Evolutionary conservation across 2,329 filamentous ascomycete species (phyloP), one percentile per base, ranked within the genome.

Genomic region (Ascomycota sp.): DNA sequence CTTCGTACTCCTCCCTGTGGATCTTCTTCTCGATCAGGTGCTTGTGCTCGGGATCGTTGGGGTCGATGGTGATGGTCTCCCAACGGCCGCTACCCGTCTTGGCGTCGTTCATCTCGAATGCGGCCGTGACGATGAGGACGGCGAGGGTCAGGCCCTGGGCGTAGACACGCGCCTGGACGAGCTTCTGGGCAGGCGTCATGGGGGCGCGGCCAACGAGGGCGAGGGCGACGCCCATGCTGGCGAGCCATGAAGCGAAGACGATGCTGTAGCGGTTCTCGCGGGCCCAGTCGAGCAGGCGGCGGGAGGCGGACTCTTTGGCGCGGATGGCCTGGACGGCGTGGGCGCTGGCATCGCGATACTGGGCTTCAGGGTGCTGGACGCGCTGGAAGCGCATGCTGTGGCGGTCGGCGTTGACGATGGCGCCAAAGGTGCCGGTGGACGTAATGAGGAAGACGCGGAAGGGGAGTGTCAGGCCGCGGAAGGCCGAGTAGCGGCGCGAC

Each of bases 121-220:
- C 77, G 28, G 86, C 82, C 21, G 73, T 78, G 33, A 80, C 71
- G 46, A 92, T 67, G 33, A 94, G 61, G 30, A 93, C 81, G 38
- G 75, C 78, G 28, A 94, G 61, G 5, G 85, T 92, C 42, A 92
- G 59, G 5, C 79, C 82, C 59, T 94, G 85, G 4, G 85, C 85
- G 55, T 93, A 93, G 39, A 94, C 77, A 67, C 85, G 75, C 17
- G 83, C 85, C 63, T 94, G 85, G 11, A 94, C 85, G 15, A 94
- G 59, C 64, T 93, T 93, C 62, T 94, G 85, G 35, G 67, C 58
- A 2, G 71, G 74, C 29, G 65, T 69, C 28, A 92, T 62, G 39
- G 68, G 73, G 50, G 81, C 81, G 37, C 81, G 69, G 45, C 76
- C 71, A 38, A 94, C 82, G 20, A 91, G 50, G 32, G 63, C 70